Evolutionary conservation across 2,329 filamentous ascomycete species (phyloP).

Genomic region (Claviceps sp.): DNA sequence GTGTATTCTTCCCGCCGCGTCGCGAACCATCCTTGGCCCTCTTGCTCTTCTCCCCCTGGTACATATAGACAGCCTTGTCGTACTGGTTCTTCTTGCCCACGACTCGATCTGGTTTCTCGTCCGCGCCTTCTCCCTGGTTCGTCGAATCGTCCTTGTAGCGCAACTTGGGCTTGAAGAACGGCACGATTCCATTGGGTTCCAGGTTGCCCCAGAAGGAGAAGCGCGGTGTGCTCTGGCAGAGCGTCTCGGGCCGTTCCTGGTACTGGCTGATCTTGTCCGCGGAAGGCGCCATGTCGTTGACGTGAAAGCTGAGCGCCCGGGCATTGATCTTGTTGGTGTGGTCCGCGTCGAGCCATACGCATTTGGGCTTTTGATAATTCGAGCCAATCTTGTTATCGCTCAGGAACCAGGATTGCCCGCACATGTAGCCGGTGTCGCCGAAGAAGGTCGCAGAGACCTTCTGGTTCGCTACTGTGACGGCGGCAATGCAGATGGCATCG

Average conservation of each 20-base stretch:
- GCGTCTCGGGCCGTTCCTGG: conserved; percentile 5
- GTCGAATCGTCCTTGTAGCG: conserved; percentile 11
- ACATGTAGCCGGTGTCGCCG: conserved; percentile 11
- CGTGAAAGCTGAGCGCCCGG: conserved; percentile 11
- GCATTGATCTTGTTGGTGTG: conserved; percentile 10
- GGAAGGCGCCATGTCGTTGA: conserved; percentile 9
- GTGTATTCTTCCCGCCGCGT: not conserved
- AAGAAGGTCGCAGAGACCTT: conserved; percentile 7
- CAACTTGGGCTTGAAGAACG: conserved; percentile 14
- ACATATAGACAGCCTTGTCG: conserved; percentile 6
- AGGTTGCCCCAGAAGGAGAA: conserved; percentile 10
- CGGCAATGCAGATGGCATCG: conserved; percentile 12
- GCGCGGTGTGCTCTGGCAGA: conserved; percentile 12
- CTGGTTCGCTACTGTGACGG: conserved; percentile 9
- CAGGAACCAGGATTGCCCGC: conserved; percentile 12
- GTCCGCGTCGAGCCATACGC: conserved; percentile 14
- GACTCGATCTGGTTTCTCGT: conserved; percentile 8
- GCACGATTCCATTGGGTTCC: conserved; percentile 10
- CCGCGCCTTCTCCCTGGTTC: conserved; percentile 3
- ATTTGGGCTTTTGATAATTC: conserved; percentile 8
- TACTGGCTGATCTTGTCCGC: conserved; percentile 8
- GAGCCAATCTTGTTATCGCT: conserved; percentile 8
- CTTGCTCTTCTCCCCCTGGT: conserved; percentile 4
- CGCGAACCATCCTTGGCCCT: not conserved
- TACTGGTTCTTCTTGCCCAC: conserved; percentile 5